These are phyloP conservation scores for Xylariaceae sp. DNA, from an alignment of 2,329 filamentous ascomycete species.

Conservation along the genomic window DNA sequence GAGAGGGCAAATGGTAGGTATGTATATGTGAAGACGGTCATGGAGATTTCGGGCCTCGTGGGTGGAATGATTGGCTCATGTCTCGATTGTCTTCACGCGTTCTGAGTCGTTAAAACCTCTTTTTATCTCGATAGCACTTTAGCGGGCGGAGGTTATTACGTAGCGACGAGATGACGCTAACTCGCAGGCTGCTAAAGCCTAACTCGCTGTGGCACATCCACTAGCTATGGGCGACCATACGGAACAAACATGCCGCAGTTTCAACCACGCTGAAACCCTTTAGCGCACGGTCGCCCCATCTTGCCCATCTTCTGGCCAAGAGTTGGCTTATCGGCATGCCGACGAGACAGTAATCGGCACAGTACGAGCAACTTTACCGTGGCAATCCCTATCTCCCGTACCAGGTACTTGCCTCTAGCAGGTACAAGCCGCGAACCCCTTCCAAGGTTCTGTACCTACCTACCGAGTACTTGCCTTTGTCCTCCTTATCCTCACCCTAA, in stretches of 20 bases:
- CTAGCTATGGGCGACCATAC: background rate
- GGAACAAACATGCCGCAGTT: background rate
- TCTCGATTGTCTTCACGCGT: background rate
- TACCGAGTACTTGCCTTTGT: background rate
- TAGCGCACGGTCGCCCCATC: background rate
- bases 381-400: background rate
- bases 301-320: background rate
- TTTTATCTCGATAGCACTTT: background rate
- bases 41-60: conserved; percentile 7
- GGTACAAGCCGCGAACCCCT: too few relatives aligned
- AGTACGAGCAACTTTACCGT: background rate
- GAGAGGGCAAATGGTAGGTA: background rate
- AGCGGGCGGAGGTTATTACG: background rate
- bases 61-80: conserved; percentile 20
- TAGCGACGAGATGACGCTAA: conserved; percentile 12
- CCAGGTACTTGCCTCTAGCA: background rate
- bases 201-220: too few relatives aligned
- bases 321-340: background rate
- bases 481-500: background rate
- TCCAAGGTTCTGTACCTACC: too few relatives aligned
- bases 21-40: too few relatives aligned
- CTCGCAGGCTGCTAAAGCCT: background rate
- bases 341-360: background rate
- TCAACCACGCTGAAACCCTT: conserved; percentile 12
- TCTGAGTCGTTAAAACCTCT: background rate